Evolutionary conservation across 306 rosid genomes (phyloP), one percentile per base, ranked within the genome.

Genomic region (Abrus pulchellus): DNA sequence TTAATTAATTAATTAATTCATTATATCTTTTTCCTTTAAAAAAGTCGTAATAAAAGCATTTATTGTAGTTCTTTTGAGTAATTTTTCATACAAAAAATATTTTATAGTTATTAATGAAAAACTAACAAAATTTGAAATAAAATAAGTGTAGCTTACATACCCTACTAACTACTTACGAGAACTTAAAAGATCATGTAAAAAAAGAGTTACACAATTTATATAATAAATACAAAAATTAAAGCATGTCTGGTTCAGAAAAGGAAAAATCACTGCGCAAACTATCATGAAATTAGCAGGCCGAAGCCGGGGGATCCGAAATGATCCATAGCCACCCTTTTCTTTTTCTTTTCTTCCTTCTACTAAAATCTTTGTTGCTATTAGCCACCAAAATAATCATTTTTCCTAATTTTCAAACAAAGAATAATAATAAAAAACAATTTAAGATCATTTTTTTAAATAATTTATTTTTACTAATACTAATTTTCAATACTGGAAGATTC

Each of bases 231-330:
- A 9, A 47, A 71, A 71, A 50, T 71, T 54, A 8, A 72, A 20
- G 50, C 1, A 56, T 10, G 5, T 1, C 20, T 12, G 2, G 6
- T 59, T 74, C 28, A 14, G 1, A 12, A 60, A 59, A 5, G 57
- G 20, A 7, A 55, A 74, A 29, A 57, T 59, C 57, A 44, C 44
- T 40, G 78, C 54, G 1, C 32, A 71, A 20, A 29, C 30, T 1
- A 62, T 43, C 30, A 13, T 9, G 27, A 10, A 57, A 8, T 68
- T 47, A 70, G 85, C 83, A 76, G 85, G 82, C 88, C 79, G 68
- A 76, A n/a, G 83, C 85, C 83, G 72, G 73, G 55, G 85, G 66
- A 56, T 7, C 48, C 75, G 79, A 68, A 59, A 54, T 20, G 28
- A 43, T 84, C 68, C 55, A 43, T 12, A 43, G 29, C 78, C 78